These are phyloP conservation scores for Botrytis fabae DNA, from an alignment of 2,329 filamentous ascomycete genomes.

Conservation along the genomic window DNA sequence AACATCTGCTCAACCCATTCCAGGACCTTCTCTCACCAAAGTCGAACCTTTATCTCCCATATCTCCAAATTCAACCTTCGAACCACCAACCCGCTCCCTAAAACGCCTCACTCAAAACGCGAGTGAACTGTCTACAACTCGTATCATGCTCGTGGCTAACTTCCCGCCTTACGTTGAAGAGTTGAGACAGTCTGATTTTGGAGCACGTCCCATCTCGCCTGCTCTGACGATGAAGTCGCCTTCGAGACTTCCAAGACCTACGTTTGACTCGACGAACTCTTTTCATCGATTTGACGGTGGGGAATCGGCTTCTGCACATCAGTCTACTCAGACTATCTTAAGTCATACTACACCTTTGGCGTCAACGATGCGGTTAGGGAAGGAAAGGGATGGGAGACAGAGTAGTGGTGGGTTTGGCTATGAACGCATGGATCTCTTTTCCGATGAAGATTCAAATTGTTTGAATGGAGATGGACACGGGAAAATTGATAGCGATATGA, in stretches of 20 bases:
- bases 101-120: background rate
- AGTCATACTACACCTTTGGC: background rate
- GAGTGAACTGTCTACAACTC: background rate
- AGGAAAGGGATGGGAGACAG: background rate
- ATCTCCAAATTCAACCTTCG: background rate
- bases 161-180: constrained; percentile 5
- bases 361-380: background rate
- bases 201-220: background rate
- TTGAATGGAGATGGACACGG: background rate
- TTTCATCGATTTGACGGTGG: background rate
- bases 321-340: background rate
- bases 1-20: background rate
- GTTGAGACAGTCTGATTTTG: background rate
- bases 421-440: background rate
- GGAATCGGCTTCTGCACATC: background rate
- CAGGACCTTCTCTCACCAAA: background rate
- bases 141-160: constrained; percentile 8
- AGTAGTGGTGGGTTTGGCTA: background rate
- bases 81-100: background rate
- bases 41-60: background rate
- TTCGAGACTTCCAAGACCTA: background rate
- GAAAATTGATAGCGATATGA: background rate
- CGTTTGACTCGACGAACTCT: background rate
- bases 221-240: background rate
- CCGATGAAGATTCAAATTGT: background rate